phyloP scores from a whole-genome alignment of 805 yeast species.

The Blastobotrys attinorum region DNA sequence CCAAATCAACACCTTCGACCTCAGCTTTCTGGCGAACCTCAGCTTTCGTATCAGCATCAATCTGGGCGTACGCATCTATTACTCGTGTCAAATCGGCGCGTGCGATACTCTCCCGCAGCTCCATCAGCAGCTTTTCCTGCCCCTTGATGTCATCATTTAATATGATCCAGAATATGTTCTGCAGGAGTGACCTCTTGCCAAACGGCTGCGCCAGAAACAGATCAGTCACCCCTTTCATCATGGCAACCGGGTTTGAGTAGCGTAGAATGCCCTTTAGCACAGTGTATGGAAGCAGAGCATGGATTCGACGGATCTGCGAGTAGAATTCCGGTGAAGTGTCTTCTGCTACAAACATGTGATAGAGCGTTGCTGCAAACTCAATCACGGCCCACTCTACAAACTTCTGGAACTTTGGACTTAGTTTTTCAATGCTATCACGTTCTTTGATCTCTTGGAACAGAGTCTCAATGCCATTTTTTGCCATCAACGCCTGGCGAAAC shows the following conservation, averaged over 20 bases:
- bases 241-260: slow-evolving; percentile 80
- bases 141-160: slow-evolving; percentile 67
- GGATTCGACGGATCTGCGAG: slow-evolving; percentile 62
- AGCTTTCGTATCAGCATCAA: slow-evolving; percentile 20
- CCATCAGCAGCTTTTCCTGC: slow-evolving; percentile 46
- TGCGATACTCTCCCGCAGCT: slow-evolving; percentile 36
- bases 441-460: slow-evolving; percentile 61
- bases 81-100: slow-evolving; percentile 18
- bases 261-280: slow-evolving; percentile 68
- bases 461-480: slow-evolving; percentile 47
- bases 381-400: slow-evolving; percentile 78
- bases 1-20: slow-evolving; percentile 20
- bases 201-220: slow-evolving; percentile 74
- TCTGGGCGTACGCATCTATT: slow-evolving; percentile 16
- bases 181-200: slow-evolving; percentile 60
- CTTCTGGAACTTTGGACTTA: slow-evolving; percentile 59
- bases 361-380: slow-evolving; percentile 76
- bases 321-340: slow-evolving; percentile 76
- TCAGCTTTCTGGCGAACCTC: slow-evolving; percentile 28
- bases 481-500: slow-evolving; percentile 48
- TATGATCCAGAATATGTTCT: slow-evolving; percentile 63
- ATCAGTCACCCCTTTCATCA: slow-evolving; percentile 73
- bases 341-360: slow-evolving; percentile 69
- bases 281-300: slow-evolving; percentile 70
- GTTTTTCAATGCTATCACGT: slow-evolving; percentile 42